phyloP scores from a whole-genome alignment of 306 rosid species.

The Hippophae rhamnoides region DNA sequence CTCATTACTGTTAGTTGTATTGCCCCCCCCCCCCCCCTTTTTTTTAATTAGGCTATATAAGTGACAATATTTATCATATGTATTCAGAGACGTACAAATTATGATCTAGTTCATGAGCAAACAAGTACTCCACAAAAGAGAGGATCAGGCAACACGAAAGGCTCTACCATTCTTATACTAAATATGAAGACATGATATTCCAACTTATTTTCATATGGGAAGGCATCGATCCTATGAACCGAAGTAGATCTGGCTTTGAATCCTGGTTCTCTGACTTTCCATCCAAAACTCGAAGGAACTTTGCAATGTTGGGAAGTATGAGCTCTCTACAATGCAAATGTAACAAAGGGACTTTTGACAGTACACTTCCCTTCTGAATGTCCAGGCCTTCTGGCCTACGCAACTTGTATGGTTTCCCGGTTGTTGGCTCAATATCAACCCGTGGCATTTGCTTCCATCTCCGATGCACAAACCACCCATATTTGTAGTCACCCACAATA shows the following conservation, averaged over 20 bases:
- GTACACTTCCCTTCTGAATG: constrained; percentile 91
- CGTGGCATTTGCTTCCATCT: constrained; percentile 83
- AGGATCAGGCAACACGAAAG: too few species aligned
- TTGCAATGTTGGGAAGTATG: constrained; percentile 70
- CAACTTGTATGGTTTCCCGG: constrained; percentile 65
- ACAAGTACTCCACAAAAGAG: too few species aligned
- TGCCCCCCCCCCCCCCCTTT: too few species aligned
- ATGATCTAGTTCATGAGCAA: too few species aligned
- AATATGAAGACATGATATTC: constrained; percentile 92
- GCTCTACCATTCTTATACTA: constrained; percentile 32
- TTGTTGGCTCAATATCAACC: constrained; percentile 55
- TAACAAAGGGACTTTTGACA: constrained; percentile 81
- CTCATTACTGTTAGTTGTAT: too few species aligned
- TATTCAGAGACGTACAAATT: too few species aligned
- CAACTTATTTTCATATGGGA: constrained; percentile 92
- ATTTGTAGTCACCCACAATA: constrained; percentile 88
- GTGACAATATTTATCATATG: too few species aligned
- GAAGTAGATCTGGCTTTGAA: constrained; percentile 53
- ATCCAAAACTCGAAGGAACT: constrained; percentile 46
- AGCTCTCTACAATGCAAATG: constrained; percentile 88
- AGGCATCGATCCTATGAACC: constrained; percentile 87
- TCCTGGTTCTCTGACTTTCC: constrained; percentile 26
- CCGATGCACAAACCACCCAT: constrained; percentile 83
- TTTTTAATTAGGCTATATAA: too few species aligned
- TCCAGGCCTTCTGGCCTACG: constrained; percentile 77